Conservation (phyloP, 805 yeast genomes). For the Ogataea pini region DNA sequence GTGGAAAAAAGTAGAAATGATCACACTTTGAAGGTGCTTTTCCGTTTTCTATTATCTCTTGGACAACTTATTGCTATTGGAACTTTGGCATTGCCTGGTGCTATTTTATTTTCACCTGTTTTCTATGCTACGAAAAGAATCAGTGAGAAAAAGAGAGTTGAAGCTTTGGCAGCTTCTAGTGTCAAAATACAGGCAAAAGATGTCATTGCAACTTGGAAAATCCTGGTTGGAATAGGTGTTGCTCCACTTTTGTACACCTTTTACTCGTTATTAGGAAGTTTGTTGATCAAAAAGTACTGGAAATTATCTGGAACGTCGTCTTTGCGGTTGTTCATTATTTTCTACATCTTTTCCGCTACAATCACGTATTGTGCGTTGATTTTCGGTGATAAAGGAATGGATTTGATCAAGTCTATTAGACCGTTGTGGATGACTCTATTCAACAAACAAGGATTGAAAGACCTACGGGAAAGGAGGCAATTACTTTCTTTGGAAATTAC, state of each 20-base stretch:
- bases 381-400: conserved; percentile 93
- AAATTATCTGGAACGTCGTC: conserved; percentile 22
- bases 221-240: conserved; percentile 80
- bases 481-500: conserved; percentile 74
- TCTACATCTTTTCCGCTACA: conserved; percentile 65
- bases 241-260: conserved; percentile 84
- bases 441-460: conserved; percentile 54
- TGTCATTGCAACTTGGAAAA: conserved; percentile 97
- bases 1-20: conserved; percentile 47
- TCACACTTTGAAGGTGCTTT: conserved; percentile 25
- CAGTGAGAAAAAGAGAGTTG: conserved; percentile 68
- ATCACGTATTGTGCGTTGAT: conserved; percentile 89
- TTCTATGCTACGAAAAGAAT: conserved; percentile 75
- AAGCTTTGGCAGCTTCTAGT: conserved; percentile 81
- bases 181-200: conserved; percentile 92
- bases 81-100: conserved; percentile 82
- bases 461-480: conserved; percentile 61
- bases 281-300: conserved; percentile 31
- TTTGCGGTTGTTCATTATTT: conserved; percentile 38
- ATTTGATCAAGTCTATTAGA: conserved; percentile 75
- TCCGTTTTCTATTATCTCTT: conserved; percentile 27
- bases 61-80: conserved; percentile 56
- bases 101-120: conserved; percentile 82
- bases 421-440: conserved; percentile 73
- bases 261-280: conserved; percentile 67